Conservation (phyloP, 495 filamentous ascomycete species). For the Aspergillus leporis region DNA sequence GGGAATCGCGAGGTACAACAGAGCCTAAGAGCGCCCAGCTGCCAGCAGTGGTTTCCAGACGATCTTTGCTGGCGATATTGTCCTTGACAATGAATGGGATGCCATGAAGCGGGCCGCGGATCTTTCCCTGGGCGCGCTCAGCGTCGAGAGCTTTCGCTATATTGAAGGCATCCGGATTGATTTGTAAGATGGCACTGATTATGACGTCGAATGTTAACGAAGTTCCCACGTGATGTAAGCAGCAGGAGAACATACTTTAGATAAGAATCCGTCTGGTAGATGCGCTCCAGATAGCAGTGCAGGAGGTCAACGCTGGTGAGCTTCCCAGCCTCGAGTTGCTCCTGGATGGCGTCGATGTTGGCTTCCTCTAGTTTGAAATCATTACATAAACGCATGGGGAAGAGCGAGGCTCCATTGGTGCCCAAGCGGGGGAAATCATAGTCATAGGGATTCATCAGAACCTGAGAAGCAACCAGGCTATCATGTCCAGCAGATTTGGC, state of each 20-base stretch:
- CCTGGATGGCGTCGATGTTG: conserved; percentile 56
- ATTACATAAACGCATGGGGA: conserved; percentile 63
- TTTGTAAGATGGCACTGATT: conserved; percentile 53
- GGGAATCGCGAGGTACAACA: conserved; percentile 64
- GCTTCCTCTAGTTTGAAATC: conserved; percentile 65
- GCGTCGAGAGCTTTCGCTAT: conserved; percentile 60
- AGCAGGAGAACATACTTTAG: conserved; percentile 50
- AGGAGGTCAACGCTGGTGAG: conserved; percentile 52
- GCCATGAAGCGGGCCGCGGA: conserved; percentile 65
- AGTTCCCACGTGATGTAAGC: background rate
- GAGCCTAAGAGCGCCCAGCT: conserved; percentile 62
- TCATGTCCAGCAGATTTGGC: background rate
- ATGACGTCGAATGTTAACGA: background rate
- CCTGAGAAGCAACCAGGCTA: conserved; percentile 30
- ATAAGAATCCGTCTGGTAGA: conserved; percentile 55
- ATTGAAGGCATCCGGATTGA: conserved; percentile 60
- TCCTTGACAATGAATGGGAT: conserved; percentile 76
- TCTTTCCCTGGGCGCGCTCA: conserved; percentile 54
- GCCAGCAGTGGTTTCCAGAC: conserved; percentile 66
- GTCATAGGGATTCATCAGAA: conserved; percentile 34
- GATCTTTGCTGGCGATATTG: conserved; percentile 70
- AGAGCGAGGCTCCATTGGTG: conserved; percentile 34
- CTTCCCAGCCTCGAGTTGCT: conserved; percentile 34
- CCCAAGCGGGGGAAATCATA: conserved; percentile 45
- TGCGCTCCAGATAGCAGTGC: conserved; percentile 54